Percentiles rank a stretch among this genome's conserved stretches.
These are phyloP conservation scores for Leptographium radiaticola DNA, from an alignment of 2,329 filamentous ascomycete species.

Conservation along the genomic window DNA sequence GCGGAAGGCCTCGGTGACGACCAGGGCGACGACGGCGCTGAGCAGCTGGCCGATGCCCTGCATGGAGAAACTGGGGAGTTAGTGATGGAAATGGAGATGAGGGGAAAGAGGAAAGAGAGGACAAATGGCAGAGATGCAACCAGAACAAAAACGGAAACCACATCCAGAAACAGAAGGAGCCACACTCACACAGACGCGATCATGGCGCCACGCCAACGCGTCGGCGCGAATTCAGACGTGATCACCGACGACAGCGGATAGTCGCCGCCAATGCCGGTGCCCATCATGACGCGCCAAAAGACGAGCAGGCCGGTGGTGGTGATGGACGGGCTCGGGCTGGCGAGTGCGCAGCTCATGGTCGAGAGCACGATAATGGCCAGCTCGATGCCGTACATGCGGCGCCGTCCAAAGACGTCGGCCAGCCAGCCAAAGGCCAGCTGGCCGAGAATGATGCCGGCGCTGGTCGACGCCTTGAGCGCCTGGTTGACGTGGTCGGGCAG, in stretches of 20 bases:
- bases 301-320: slow-evolving; percentile 48
- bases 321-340: slow-evolving; percentile 46
- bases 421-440: slow-evolving; percentile 66
- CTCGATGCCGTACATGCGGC: slow-evolving; percentile 73
- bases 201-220: slow-evolving; percentile 71
- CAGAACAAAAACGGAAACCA: background rate
- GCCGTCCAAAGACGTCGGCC: slow-evolving; percentile 62
- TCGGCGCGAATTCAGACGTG: slow-evolving; percentile 70
- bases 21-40: slow-evolving; percentile 56
- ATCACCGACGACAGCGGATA: slow-evolving; percentile 73
- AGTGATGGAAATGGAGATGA: background rate
- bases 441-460: slow-evolving; percentile 64
- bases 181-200: slow-evolving; percentile 35
- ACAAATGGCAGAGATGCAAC: background rate
- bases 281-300: slow-evolving; percentile 69
- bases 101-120: background rate
- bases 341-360: slow-evolving; percentile 53
- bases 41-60: slow-evolving; percentile 69
- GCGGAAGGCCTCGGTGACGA: slow-evolving; percentile 54
- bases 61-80: slow-evolving; percentile 50
- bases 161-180: background rate
- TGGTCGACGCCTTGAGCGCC: slow-evolving; percentile 70
- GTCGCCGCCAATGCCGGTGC: slow-evolving; percentile 67
- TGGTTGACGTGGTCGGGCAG: slow-evolving; percentile 56
- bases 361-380: slow-evolving; percentile 58